Conservation (phyloP, 164 flowering plant species). For the Pachysandra terminalis region DNA sequence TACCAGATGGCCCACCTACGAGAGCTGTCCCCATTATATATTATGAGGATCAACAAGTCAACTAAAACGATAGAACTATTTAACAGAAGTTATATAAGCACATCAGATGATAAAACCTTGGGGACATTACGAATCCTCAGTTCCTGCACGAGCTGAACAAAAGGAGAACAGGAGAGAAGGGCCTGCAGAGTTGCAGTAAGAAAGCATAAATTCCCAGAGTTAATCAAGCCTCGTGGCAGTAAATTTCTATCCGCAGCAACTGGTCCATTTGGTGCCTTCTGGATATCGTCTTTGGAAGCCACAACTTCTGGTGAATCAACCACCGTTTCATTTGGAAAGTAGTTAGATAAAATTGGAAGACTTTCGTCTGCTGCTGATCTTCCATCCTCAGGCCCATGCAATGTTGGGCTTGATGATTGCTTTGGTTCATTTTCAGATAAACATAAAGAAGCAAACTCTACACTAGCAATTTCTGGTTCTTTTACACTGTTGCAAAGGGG, state of each 20-base stretch:
- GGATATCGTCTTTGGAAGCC: slow-evolving; percentile 19
- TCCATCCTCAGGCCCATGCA: slow-evolving; percentile 26
- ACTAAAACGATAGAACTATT: too few species aligned
- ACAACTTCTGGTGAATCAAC: slow-evolving; percentile 17
- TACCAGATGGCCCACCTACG: too few species aligned
- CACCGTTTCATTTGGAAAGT: slow-evolving; percentile 14
- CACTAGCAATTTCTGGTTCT: slow-evolving; percentile 12
- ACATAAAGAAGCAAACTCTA: slow-evolving; percentile 13
- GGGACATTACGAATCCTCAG: slow-evolving; percentile 52
- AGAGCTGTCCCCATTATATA: too few species aligned
- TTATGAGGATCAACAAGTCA: too few species aligned
- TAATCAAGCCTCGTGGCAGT: slow-evolving; percentile 80
- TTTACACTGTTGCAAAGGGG: slow-evolving; percentile 27
- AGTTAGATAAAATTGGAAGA: neutral
- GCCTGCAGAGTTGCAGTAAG: slow-evolving; percentile 96
- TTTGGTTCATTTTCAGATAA: slow-evolving; percentile 24
- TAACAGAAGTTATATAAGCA: neutral
- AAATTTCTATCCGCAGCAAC: slow-evolving; percentile 23
- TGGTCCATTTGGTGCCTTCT: slow-evolving; percentile 26
- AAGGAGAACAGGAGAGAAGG: slow-evolving; percentile 83
- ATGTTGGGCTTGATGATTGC: slow-evolving; percentile 16
- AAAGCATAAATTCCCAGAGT: slow-evolving; percentile 90
- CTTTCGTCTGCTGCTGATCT: slow-evolving; percentile 10
- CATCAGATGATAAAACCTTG: slow-evolving; percentile 41
- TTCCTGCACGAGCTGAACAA: slow-evolving; percentile 74